Conservation (phyloP, 352 stramenopile genomes). For the Blastocystis hominis region DNA sequence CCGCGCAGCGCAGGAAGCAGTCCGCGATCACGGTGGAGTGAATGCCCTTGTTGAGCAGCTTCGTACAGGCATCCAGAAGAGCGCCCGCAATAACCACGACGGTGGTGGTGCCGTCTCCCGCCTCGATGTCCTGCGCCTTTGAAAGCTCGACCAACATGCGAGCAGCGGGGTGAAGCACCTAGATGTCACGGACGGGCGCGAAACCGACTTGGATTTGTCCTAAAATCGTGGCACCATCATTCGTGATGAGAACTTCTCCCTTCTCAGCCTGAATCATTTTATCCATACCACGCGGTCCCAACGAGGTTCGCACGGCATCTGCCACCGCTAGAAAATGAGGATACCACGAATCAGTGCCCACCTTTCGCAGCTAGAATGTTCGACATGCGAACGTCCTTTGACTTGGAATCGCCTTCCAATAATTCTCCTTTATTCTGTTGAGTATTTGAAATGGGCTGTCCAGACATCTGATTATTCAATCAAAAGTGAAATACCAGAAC, state of each 20-base stretch:
- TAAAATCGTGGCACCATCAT: constrained; percentile 97
- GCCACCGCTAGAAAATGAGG: constrained; percentile 73
- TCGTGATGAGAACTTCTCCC: constrained; percentile 96
- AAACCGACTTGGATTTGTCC: constrained; percentile 83
- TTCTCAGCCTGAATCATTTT: constrained; percentile 88
- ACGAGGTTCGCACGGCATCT: constrained; percentile 89
- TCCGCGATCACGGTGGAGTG: constrained; percentile 94
- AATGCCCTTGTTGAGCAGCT: constrained; percentile 80
- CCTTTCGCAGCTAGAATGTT: constrained; percentile 96
- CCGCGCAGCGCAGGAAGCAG: constrained; percentile 81
- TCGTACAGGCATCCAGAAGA: constrained; percentile 84
- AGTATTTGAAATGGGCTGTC: not conserved
- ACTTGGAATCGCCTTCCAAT: constrained; percentile 70
- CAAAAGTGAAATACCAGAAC: not conserved
- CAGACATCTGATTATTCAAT: not conserved
- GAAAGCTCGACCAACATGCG: constrained; percentile 99
- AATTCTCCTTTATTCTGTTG: constrained; percentile 18
- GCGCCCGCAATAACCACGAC: constrained; percentile 95
- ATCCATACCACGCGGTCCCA: constrained; percentile 95
- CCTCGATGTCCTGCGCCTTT: constrained; percentile 98
- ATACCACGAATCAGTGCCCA: constrained; percentile 61
- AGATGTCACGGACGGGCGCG: not conserved
- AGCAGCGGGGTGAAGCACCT: constrained; percentile 92
- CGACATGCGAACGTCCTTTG: constrained; percentile 91
- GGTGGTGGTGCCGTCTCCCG: constrained; percentile 88